These are phyloP conservation scores for Aurantiochytrium sp. DNA, from an alignment of 108 stramenopile genomes.

Conservation along the genomic window DNA sequence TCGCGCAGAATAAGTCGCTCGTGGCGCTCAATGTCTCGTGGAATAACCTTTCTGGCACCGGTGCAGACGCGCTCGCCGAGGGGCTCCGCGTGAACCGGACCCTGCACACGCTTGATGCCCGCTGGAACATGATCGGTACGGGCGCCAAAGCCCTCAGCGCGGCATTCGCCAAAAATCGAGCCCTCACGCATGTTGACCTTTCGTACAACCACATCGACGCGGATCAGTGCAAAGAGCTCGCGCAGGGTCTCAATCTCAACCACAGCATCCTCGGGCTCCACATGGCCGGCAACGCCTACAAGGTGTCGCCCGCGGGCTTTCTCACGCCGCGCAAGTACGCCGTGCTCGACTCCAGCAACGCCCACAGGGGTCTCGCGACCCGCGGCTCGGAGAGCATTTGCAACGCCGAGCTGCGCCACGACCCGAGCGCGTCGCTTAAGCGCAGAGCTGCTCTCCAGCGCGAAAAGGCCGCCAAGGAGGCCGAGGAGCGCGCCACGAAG, in stretches of 20 bases:
- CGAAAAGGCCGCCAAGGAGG: neutral
- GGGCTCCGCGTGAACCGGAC: neutral
- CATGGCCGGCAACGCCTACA: slow-evolving; percentile 26
- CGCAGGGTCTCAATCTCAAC: neutral
- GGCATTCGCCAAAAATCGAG: neutral
- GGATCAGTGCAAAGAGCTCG: neutral
- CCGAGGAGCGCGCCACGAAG: neutral
- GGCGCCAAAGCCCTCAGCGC: neutral
- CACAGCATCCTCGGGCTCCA: neutral
- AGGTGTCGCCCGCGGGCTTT: neutral
- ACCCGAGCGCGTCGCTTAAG: too few species aligned
- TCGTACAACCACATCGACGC: neutral
- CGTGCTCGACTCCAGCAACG: neutral
- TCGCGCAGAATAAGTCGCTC: neutral
- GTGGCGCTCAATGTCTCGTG: neutral
- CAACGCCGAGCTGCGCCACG: neutral
- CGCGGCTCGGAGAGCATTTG: neutral
- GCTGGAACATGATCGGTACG: slow-evolving; percentile 21
- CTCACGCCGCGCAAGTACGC: neutral
- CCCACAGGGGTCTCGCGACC: neutral
- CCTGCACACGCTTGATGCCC: neutral
- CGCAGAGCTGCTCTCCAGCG: neutral
- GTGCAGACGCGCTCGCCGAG: neutral
- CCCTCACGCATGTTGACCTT: neutral
- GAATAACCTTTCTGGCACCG: neutral